Evolutionary conservation across 495 filamentous ascomycete species (phyloP).

Genomic region (Bombardia bombarda): DNA sequence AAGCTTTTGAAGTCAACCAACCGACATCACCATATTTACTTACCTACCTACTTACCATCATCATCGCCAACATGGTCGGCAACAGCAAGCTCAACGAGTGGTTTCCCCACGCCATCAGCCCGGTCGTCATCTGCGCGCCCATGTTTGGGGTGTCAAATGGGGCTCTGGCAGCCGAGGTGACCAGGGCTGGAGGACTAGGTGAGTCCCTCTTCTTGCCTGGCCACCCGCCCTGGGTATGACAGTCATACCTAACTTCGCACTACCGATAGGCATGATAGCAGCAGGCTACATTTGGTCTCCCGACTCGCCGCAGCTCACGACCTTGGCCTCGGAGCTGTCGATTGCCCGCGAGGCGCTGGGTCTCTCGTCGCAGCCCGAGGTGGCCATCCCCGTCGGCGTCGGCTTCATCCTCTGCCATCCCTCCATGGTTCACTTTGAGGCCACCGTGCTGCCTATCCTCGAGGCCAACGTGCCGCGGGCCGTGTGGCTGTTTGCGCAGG

Average conservation of each 20-base stretch:
- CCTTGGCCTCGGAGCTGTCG: constrained; percentile 29
- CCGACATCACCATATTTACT: too few relatives aligned
- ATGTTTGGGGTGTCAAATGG: constrained; percentile 63
- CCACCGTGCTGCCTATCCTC: constrained; percentile 29
- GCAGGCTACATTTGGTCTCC: constrained; percentile 27
- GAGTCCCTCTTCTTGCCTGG: neutral
- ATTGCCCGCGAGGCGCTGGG: constrained; percentile 19
- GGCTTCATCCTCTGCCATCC: constrained; percentile 28
- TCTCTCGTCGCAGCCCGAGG: constrained; percentile 14
- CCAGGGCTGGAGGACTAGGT: constrained; percentile 61
- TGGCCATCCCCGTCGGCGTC: constrained; percentile 32
- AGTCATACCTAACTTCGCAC: neutral
- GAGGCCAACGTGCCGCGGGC: constrained; percentile 50
- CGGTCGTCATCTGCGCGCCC: constrained; percentile 61
- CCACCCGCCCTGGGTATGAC: neutral
- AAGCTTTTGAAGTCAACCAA: too few relatives aligned
- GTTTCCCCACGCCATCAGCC: constrained; percentile 53
- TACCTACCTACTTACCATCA: too few relatives aligned
- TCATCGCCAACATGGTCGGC: neutral
- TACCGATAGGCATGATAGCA: constrained; percentile 28
- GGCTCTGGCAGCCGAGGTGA: constrained; percentile 55
- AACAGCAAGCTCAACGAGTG: constrained; percentile 10
- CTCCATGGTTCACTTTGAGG: constrained; percentile 19
- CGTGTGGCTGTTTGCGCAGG: constrained; percentile 68
- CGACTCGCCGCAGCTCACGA: constrained; percentile 15